phyloP scores from a whole-genome alignment of 2,329 filamentous ascomycete genomes.

The Microdochium bolleyi region DNA sequence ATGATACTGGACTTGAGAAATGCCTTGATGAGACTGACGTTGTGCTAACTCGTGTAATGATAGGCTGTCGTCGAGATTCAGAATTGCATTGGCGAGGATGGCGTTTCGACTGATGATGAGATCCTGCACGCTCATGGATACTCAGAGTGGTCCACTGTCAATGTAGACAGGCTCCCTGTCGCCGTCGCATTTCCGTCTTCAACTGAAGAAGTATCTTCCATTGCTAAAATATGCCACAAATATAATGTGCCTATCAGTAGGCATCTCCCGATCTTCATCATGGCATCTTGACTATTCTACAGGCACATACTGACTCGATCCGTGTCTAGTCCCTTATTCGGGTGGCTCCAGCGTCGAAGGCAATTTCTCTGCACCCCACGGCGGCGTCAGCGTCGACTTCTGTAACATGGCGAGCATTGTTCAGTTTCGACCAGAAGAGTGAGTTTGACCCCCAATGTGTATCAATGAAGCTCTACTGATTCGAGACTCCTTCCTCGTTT shows the following conservation, averaged over 20 bases:
- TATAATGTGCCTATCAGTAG: slow-evolving; percentile 57
- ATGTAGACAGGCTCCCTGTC: slow-evolving; percentile 53
- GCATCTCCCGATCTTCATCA: no score
- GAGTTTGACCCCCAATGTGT: background rate
- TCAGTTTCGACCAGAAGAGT: slow-evolving; percentile 53
- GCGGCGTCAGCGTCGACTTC: slow-evolving; percentile 65
- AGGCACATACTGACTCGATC: background rate
- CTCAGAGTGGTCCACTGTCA: slow-evolving; percentile 65
- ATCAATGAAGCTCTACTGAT: no score
- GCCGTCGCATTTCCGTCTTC: slow-evolving; percentile 57
- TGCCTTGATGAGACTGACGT: no score
- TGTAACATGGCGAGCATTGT: slow-evolving; percentile 59
- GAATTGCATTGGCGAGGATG: slow-evolving; percentile 43
- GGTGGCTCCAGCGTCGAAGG: slow-evolving; percentile 68
- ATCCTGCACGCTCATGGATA: slow-evolving; percentile 57
- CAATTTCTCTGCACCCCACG: slow-evolving; percentile 59
- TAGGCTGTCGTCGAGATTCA: slow-evolving; percentile 51
- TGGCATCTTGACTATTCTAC: no score
- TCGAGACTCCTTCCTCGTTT: background rate
- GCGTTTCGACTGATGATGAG: slow-evolving; percentile 56
- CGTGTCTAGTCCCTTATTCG: slow-evolving; percentile 53
- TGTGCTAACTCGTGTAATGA: no score
- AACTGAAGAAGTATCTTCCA: slow-evolving; percentile 55
- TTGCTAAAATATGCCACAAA: slow-evolving; percentile 55
- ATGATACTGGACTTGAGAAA: no score